A percentile compares a stretch with the other conserved stretches of the same genome.
Evolutionary conservation across 768 basidiomycete species (phyloP).

Genomic region (Podaxis sp.): DNA sequence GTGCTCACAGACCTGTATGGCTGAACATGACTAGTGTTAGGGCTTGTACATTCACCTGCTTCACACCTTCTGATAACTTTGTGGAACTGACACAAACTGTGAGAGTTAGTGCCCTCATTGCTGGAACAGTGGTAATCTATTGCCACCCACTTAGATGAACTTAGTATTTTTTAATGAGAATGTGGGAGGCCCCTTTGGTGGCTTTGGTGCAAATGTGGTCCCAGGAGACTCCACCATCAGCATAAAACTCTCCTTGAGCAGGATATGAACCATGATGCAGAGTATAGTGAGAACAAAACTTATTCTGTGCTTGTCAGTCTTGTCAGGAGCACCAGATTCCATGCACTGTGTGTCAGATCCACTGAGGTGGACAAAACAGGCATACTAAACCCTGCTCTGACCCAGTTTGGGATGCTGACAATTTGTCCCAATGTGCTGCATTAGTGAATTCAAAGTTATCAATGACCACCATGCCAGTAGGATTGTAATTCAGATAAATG

Average conservation of each 20-base stretch:
- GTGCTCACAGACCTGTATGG: too few relatives aligned
- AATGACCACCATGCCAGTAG: constrained; percentile 99
- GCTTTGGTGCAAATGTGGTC: constrained; percentile 99
- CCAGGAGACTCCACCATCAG: constrained; percentile 40
- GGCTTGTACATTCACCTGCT: too few relatives aligned
- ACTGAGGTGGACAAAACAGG: constrained; percentile 37
- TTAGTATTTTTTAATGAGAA: constrained; percentile 99
- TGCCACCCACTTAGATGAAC: constrained; percentile 27
- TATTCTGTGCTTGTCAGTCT: constrained; percentile 20
- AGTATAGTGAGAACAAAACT: constrained; percentile 23
- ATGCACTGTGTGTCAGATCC: constrained; percentile 22
- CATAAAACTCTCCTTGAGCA: constrained; percentile 11
- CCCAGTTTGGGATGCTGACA: neutral
- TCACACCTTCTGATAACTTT: too few relatives aligned
- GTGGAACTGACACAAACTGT: too few relatives aligned
- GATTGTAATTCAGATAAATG: constrained; percentile 97
- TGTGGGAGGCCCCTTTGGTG: constrained; percentile 97
- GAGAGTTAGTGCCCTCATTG: too few relatives aligned
- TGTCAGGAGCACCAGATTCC: neutral
- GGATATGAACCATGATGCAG: constrained; percentile 45
- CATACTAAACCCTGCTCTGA: neutral
- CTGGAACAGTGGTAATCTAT: too few relatives aligned
- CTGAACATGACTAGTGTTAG: too few relatives aligned
- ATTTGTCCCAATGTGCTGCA: constrained; percentile 67
- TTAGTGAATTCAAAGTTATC: constrained; percentile 97